These are phyloP conservation scores for Lachancea sp. DNA, from an alignment of 805 yeast genomes.

Conservation along the genomic window DNA sequence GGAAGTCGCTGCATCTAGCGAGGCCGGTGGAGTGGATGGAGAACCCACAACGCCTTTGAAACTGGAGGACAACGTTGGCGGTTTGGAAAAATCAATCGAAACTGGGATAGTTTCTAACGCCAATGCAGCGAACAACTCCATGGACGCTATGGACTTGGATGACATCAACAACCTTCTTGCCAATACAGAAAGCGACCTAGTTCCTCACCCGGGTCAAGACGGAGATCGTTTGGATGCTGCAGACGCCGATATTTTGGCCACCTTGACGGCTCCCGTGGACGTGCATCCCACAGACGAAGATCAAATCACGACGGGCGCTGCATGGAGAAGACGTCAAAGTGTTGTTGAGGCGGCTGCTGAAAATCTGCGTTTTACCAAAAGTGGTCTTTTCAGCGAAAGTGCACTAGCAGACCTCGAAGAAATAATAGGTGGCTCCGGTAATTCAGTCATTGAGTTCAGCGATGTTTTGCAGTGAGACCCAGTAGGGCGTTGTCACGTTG, in stretches of 20 bases:
- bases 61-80: neutral
- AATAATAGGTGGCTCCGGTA: conserved; percentile 20
- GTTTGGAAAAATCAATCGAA: neutral
- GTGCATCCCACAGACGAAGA: conserved; percentile 15
- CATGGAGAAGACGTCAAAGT: conserved; percentile 54
- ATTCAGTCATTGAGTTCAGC: conserved; percentile 7
- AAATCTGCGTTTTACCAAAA: conserved; percentile 66
- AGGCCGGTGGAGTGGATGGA: neutral
- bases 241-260: conserved; percentile 31
- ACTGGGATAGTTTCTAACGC: neutral
- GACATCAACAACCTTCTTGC: conserved; percentile 27
- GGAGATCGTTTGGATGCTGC: conserved; percentile 16
- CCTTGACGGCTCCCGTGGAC: conserved; percentile 31
- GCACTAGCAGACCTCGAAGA: conserved; percentile 73
- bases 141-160: conserved; percentile 28
- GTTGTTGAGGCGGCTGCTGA: conserved; percentile 70
- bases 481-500: neutral
- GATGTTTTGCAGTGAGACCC: conserved; percentile 6
- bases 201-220: conserved; percentile 16
- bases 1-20: conserved; percentile 2
- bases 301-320: conserved; percentile 20
- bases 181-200: conserved; percentile 6
- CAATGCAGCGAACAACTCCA: conserved; percentile 16
- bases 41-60: neutral
- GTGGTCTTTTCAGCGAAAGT: conserved; percentile 70